Percentiles rank a stretch among this genome's conserved stretches.
Conservation (phyloP, 805 yeast genomes). For the Aciculoconidium aculeatum region DNA sequence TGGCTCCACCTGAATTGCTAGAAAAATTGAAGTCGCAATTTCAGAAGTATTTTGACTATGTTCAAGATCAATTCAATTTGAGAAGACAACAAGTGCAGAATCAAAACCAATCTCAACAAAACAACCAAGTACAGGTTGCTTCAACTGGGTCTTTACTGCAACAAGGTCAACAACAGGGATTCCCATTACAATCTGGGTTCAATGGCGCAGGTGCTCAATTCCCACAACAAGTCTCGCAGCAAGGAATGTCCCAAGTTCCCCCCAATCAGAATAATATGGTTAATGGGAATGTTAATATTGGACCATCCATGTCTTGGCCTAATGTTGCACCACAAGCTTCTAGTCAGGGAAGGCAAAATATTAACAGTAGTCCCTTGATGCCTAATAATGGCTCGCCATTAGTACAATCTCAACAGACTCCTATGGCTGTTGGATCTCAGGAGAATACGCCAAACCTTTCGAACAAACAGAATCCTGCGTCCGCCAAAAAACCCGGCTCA, state of each 20-base stretch:
- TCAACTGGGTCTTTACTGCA: constrained; percentile 6
- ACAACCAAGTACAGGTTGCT: constrained; percentile 6
- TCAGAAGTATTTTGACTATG: constrained; percentile 67
- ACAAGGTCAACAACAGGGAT: constrained; percentile 9
- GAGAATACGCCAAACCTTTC: constrained; percentile 3
- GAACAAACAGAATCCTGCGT: constrained; percentile 3
- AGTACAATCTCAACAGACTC: constrained; percentile 1
- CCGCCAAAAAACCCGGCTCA: constrained; percentile 1
- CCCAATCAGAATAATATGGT: constrained; percentile 4
- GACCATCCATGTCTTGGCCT: constrained; percentile 12
- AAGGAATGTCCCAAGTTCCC: constrained; percentile 3
- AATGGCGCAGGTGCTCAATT: no score
- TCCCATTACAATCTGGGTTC: background rate
- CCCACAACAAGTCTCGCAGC: constrained; percentile 9
- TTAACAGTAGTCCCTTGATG: constrained; percentile 23
- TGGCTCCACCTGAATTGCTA: constrained; percentile 67
- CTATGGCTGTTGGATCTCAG: constrained; percentile 1
- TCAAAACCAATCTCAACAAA: constrained; percentile 7
- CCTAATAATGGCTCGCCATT: constrained; percentile 15
- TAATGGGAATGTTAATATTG: constrained; percentile 9
- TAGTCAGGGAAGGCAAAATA: constrained; percentile 9
- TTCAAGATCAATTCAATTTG: constrained; percentile 52
- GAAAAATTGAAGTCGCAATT: constrained; percentile 68
- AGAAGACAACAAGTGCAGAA: constrained; percentile 32
- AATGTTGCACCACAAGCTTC: constrained; percentile 10